Base-by-base conservation (phyloP, 2,329 filamentous ascomycete species). In the Ophiocordyceps unilateralis region DNA sequence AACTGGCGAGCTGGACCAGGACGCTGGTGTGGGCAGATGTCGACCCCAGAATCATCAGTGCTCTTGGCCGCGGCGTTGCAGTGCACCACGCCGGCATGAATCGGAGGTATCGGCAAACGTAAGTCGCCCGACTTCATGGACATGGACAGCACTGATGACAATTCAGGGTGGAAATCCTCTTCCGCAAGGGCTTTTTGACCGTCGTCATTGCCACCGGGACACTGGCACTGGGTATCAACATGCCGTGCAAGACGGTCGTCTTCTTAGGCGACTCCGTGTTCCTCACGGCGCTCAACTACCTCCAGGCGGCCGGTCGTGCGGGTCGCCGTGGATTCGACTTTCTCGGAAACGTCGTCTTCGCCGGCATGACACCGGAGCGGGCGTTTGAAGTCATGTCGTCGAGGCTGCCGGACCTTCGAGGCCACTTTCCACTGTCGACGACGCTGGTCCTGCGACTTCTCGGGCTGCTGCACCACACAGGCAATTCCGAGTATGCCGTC, bases 21-120 rank as follows among this genome's bases (percentile, higher is more conserved):
- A 62, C 72, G 23, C 60, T 84, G 3, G n/a, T n/a, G 5, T 58
- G 62, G 65, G 14, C 63, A 79, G 19, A 19, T 10, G 38, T 57
- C 4, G 55, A 63, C 0, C 61, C 66, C 11, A 66, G 66, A 48
- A 56, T 87, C 9, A 66, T 84, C 19, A 61, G 70, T 10, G 75
- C 76, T 2, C 64, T 89, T 1, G 64, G 65, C 45, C 67, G 83
- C 44, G 83, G 84, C 19, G 66, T 89, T 17, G 84, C 80, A 26
- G 74, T 88, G 7, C 83, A 89, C 60, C 84, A 89, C 53, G 73
- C 82, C 17, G 83, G 83, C 60, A 76, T 88, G 77, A 88, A 87
- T 54, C 69, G 81, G 41, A 74, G 75, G 47, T 88, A 88, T 54
- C 74, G 83, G 32, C 81, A 86, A 55, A 67, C 69, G 62, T 66